phyloP scores from a whole-genome alignment of 148 eudicot genomes.

The Polygonum aviculare region DNA sequence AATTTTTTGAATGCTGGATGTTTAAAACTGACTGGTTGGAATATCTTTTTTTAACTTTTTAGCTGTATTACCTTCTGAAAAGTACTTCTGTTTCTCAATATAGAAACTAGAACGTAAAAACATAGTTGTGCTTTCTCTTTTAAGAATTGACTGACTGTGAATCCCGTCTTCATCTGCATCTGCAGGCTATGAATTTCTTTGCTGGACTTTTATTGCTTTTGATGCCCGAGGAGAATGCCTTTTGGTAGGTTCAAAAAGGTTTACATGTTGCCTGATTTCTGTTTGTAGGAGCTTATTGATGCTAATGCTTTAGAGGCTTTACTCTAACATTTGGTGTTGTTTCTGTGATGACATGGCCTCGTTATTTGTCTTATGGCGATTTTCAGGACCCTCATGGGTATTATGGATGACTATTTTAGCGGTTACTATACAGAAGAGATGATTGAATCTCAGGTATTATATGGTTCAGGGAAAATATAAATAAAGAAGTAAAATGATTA shows the following conservation, averaged over 20 bases:
- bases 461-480: background rate
- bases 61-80: background rate
- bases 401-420: slow-evolving; percentile 95
- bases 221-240: slow-evolving; percentile 98
- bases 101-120: background rate
- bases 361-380: slow-evolving; percentile 9
- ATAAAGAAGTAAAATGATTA: background rate
- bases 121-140: background rate
- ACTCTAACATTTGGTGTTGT: background rate
- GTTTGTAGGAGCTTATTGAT: background rate
- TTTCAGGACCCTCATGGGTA: slow-evolving; percentile 80
- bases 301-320: background rate
- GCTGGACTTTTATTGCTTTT: slow-evolving; percentile 84
- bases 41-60: background rate
- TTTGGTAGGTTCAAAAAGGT: slow-evolving; percentile 62
- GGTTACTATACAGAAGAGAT: slow-evolving; percentile 97
- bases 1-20: background rate
- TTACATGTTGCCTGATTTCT: background rate
- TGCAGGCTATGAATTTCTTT: slow-evolving; percentile 97
- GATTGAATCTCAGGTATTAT: slow-evolving; percentile 85
- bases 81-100: background rate
- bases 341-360: background rate
- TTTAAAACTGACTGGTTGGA: background rate
- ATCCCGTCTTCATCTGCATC: slow-evolving; percentile 7
- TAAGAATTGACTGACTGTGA: background rate